phyloP scores from a whole-genome alignment of 1,139 yeast genomes.

The Zhuliangozyma parablackwelliae region DNA sequence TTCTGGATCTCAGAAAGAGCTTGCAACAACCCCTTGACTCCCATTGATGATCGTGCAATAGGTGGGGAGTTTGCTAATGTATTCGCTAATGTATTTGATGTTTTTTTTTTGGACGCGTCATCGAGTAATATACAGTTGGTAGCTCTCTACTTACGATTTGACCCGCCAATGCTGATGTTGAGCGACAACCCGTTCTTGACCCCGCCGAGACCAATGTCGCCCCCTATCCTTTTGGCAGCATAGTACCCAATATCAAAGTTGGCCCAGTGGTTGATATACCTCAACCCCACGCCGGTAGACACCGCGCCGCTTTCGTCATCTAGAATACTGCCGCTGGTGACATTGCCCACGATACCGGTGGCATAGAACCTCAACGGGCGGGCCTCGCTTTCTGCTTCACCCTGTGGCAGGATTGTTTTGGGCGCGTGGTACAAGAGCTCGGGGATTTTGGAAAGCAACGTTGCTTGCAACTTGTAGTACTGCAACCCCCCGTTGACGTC shows the following conservation, averaged over 20 bases:
- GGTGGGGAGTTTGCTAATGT: neutral
- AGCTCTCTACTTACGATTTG: conserved; percentile 14
- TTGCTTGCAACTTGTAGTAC: conserved; percentile 30
- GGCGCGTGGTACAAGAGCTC: conserved; percentile 17
- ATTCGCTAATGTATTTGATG: neutral
- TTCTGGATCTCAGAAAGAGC: conserved; percentile 69
- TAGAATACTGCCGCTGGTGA: conserved; percentile 22
- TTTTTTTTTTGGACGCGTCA: too few relatives aligned
- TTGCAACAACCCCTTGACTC: conserved; percentile 75
- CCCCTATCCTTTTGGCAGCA: conserved; percentile 27
- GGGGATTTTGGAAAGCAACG: conserved; percentile 38
- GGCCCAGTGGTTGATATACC: conserved; percentile 42
- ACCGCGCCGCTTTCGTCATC: conserved; percentile 24
- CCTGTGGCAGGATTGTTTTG: conserved; percentile 10
- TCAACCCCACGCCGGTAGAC: conserved; percentile 40
- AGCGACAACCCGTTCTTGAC: conserved; percentile 46
- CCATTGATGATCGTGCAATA: conserved; percentile 44
- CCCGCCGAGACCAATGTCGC: conserved; percentile 16
- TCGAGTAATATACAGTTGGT: too few relatives aligned
- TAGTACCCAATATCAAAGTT: conserved; percentile 46
- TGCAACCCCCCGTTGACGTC: conserved; percentile 39
- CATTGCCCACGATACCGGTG: conserved; percentile 30
- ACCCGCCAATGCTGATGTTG: conserved; percentile 43
- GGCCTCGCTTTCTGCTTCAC: conserved; percentile 14
- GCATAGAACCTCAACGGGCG: conserved; percentile 44